These are phyloP conservation scores for Euphorbia neoarborescens DNA, from an alignment of 441 rosid genomes.

Conservation along the genomic window DNA sequence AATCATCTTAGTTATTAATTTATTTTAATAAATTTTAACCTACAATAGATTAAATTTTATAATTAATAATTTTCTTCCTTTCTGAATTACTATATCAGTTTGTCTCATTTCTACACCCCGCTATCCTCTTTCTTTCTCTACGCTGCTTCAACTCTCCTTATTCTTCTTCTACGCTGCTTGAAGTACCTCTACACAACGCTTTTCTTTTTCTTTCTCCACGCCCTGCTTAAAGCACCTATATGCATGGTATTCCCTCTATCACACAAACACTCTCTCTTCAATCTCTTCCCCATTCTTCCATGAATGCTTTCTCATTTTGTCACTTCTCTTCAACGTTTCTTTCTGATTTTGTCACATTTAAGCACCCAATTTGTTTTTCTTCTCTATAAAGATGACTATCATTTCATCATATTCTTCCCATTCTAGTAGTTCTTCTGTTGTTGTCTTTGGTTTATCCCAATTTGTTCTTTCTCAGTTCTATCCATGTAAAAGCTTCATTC, in stretches of 20 bases:
- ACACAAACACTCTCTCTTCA: conserved; percentile 16
- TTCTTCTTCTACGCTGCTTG: too few species aligned
- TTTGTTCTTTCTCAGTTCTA: conserved; percentile 27
- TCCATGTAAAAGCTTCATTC: conserved; percentile 33
- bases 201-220: too few species aligned
- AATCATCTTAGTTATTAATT: too few species aligned
- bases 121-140: too few species aligned
- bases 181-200: too few species aligned
- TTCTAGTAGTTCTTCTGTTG: conserved; percentile 33
- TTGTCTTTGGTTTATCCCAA: conserved; percentile 25
- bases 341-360: neutral
- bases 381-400: conserved; percentile 21
- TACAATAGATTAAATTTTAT: too few species aligned
- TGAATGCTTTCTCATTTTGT: conserved; percentile 10
- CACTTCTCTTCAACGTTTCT: conserved; percentile 14
- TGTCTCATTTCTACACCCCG: too few species aligned
- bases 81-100: too few species aligned
- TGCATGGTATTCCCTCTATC: neutral
- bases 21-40: too few species aligned
- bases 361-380: conserved; percentile 13
- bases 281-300: conserved; percentile 11
- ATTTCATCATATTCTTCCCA: conserved; percentile 12
- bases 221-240: too few species aligned
- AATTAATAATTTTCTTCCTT: too few species aligned
- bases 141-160: too few species aligned